Base-by-base conservation (phyloP, 345 rosid genomes). In the Xanthoceras sorbifolium region DNA sequence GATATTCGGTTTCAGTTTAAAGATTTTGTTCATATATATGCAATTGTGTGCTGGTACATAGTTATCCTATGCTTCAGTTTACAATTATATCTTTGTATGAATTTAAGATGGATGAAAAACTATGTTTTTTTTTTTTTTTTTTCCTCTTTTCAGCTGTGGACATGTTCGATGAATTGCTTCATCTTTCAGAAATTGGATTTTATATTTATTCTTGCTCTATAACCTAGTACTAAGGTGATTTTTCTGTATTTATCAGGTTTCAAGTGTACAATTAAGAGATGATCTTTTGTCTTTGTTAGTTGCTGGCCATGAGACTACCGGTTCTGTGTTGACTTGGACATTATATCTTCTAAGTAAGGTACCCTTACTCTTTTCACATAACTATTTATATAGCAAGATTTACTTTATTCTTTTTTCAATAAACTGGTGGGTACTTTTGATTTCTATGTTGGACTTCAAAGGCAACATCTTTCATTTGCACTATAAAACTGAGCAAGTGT, bases 281-380 rank as follows among this genome's bases (percentile, higher is more conserved):
- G 99, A 95, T 86, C 93, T 93, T 76, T 82, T 95, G 81, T 95
- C 99, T 55, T 90, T 93, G 97, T 87, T 95, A 82, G 99, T 93
- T 34, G 99, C 99, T 22, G 98, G 99, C 74, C 98, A 93, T 73
- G 99, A 93, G 86, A 95, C 99, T 74, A 95, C 99, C 4, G 99
- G 93, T 64, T 95, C 99, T 11, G 97, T 91, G 12, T 89, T 95
- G 85, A 95, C 98, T 22, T 95, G 99, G 98, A 95, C 99, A 15
- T 70, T 92, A 74, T 95, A 93, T 88, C 99, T 95, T 83, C 88
- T 95, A 73, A 93, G 96, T 83, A 91, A 95, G 98, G 99, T 94
- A 92, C 9, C 14, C 22, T 10, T 18, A 23, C 38, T 76, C 38
- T 73, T 73, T 79, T 44, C 42, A 8, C 63, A 62, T 70, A 26